These are phyloP conservation scores for Penicillium sp. DNA, from an alignment of 2,329 filamentous ascomycete genomes.

Conservation along the genomic window DNA sequence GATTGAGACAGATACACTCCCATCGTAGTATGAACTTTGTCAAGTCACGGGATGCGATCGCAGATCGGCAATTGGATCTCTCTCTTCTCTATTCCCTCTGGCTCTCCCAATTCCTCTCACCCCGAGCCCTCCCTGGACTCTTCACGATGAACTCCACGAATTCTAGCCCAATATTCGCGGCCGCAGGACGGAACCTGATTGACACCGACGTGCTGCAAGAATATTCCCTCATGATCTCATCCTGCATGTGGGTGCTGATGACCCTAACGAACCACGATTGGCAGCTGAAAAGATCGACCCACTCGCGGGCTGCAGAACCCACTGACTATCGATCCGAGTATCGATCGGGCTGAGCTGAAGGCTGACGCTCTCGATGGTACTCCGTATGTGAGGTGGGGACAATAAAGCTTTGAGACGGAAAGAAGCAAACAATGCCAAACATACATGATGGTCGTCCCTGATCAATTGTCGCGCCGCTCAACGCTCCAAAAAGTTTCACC, in stretches of 20 bases:
- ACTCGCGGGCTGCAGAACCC: conserved; percentile 4
- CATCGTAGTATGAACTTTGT: neutral
- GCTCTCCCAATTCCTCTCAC: neutral
- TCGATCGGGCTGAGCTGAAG: neutral
- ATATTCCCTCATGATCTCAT: conserved; percentile 5
- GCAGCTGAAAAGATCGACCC: conserved; percentile 20
- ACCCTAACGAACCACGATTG: conserved; percentile 17
- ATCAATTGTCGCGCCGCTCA: neutral
- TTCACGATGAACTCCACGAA: neutral
- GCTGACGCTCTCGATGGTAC: too few relatives aligned
- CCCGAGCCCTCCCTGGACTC: neutral
- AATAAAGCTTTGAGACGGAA: neutral
- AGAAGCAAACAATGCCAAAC: neutral
- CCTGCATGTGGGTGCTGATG: neutral
- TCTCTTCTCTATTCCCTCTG: neutral
- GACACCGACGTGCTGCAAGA: too few relatives aligned
- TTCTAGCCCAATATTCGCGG: neutral
- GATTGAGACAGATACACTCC: too few relatives aligned
- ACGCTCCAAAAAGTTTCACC: too few relatives aligned
- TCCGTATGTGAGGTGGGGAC: too few relatives aligned
- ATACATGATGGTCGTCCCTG: neutral
- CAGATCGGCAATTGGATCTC: neutral
- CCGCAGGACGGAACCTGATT: neutral
- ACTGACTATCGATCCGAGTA: conserved; percentile 2
- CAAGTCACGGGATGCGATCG: neutral